Conservation (phyloP, 192 early-diverging fungal species). For the Podila clonocystis region DNA sequence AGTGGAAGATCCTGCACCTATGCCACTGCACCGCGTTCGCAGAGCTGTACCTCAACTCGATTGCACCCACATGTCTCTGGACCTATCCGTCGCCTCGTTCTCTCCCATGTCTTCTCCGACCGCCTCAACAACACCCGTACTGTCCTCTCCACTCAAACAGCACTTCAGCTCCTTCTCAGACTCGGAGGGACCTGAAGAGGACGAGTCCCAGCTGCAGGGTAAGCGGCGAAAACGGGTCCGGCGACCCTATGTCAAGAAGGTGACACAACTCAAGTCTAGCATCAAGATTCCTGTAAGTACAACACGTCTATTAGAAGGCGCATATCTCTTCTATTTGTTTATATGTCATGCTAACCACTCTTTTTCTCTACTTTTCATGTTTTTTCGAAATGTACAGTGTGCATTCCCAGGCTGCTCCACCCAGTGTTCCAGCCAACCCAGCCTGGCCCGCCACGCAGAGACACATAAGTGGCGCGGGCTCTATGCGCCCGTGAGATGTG, state of each 20-base stretch:
- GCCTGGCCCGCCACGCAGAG: conserved; percentile 13
- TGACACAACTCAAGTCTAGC: neutral
- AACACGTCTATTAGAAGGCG: neutral
- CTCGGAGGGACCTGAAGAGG: neutral
- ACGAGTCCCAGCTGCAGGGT: neutral
- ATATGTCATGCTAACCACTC: neutral
- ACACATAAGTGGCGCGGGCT: conserved; percentile 30
- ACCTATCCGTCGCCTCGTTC: neutral
- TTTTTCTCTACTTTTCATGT: neutral
- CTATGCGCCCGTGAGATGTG: conserved; percentile 34
- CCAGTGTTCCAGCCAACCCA: conserved; percentile 23
- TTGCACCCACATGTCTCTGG: no score
- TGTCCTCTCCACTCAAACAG: neutral
- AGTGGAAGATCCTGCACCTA: neutral
- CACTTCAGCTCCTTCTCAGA: conserved; percentile 3
- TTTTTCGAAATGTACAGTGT: conserved; percentile 2
- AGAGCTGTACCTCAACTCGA: no score
- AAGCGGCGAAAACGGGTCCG: neutral
- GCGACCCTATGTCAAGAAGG: neutral
- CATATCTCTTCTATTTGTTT: neutral
- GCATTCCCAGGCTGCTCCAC: neutral
- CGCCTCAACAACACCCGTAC: neutral
- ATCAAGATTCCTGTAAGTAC: neutral
- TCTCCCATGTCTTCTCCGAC: neutral
- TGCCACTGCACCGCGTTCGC: no score